Conservation (phyloP, 2,329 filamentous ascomycete species). For the Stachybotrys chlorohalonatus region DNA sequence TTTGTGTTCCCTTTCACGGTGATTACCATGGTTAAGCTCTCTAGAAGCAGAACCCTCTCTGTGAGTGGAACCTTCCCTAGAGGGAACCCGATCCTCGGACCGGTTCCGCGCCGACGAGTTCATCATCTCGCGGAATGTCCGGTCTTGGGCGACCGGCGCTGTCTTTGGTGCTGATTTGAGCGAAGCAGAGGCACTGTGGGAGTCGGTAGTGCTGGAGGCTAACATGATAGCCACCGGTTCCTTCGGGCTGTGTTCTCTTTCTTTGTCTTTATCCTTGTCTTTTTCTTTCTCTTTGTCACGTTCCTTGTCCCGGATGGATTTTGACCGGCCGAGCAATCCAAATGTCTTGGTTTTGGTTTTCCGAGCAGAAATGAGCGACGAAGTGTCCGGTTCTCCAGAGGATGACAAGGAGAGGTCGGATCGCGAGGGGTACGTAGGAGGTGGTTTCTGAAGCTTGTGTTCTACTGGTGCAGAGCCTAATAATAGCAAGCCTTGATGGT, state of each 20-base stretch:
- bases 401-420: conserved; percentile 45
- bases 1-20: conserved; percentile 38
- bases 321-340: conserved; percentile 39
- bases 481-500: conserved; percentile 4
- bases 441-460: conserved; percentile 27
- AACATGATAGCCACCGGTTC: conserved; percentile 7
- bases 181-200: conserved; percentile 19
- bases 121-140: conserved; percentile 60
- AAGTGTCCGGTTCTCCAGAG: conserved; percentile 29
- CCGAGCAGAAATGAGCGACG: conserved; percentile 26
- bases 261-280: conserved; percentile 10
- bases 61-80: conserved; percentile 32
- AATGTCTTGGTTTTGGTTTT: conserved; percentile 48
- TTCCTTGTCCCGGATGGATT: conserved; percentile 39
- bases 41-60: conserved; percentile 20
- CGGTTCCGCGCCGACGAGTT: conserved; percentile 56
- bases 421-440: conserved; percentile 32
- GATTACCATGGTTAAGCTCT: conserved; percentile 7
- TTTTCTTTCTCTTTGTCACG: background rate
- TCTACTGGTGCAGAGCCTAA: conserved; percentile 17
- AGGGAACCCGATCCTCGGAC: conserved; percentile 56
- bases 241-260: conserved; percentile 23
- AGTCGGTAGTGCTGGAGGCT: conserved; percentile 14
- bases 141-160: conserved; percentile 56
- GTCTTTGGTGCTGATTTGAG: conserved; percentile 59